Base-by-base conservation (phyloP, 2,329 filamentous ascomycete genomes). In the Xylariomycetidae sp. region DNA sequence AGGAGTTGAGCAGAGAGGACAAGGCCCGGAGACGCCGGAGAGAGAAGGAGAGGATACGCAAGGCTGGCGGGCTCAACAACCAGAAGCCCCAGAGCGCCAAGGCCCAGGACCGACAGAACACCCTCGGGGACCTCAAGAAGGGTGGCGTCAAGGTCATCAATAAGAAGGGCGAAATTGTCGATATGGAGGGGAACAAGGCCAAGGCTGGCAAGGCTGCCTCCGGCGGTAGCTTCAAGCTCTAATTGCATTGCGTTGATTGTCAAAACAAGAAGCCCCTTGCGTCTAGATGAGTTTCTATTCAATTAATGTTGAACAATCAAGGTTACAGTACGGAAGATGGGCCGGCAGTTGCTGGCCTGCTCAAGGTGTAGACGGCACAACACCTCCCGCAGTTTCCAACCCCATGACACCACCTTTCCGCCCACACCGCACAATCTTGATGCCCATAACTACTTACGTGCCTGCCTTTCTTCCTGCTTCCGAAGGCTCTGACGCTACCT, bases 101-200 rank as follows among this genome's bases (percentile, higher is more conserved):
- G 59, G 71, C 66, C 18, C 67, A 73, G 45, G 65, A 70, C 32
- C 72, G 67, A 44, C 62, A 62, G 42, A 64, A 70, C 38, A 68
- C 65, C 15, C 48, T 72, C 31, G 63, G 58, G 5, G 62, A 69
- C 31, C 57, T 67, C 31, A 64, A 59, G 50, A 60, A 83, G 72
- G 88, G 85, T 32, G 85, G 85, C 39, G 90, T 95, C 49, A 90
- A 84, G 70, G 76, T 96, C 39, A 92, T 95, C 63, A 89, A 88
- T 42, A 85, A 83, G 63, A 89, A 86, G 68, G 90, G 90, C 32
- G 82, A 89, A 59, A 65, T 95, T 34, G 81, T 82, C 13, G 83
- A 93, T 62, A 74, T 95, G 20, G 79, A 92, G 47, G 89, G 89
- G 19, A 86, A 83, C 52, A 82, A 85, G 65, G 72, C 82, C 26